Conservation (phyloP, 352 stramenopile species). For the Achlya hypogyna region DNA sequence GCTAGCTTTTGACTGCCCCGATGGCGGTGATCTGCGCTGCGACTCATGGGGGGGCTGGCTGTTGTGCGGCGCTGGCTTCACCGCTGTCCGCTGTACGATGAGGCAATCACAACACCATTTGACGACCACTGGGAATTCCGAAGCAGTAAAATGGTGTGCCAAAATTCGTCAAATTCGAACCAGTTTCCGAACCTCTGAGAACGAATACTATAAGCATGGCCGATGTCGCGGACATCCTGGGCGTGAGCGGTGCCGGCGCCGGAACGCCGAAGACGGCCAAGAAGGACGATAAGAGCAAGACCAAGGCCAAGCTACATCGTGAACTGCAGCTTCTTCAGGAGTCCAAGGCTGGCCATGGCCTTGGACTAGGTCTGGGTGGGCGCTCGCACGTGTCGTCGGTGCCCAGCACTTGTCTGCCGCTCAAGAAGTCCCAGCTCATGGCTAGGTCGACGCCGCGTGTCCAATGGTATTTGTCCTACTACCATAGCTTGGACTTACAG, state of each 20-base stretch:
- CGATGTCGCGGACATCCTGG: conserved; percentile 65
- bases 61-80: too few species aligned
- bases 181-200: too few species aligned
- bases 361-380: background rate
- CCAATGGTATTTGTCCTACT: conserved; percentile 33
- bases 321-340: conserved; percentile 21
- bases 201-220: conserved; percentile 34
- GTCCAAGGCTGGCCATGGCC: background rate
- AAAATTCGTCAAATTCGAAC: too few species aligned
- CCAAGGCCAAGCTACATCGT: conserved; percentile 23
- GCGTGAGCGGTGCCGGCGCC: conserved; percentile 27
- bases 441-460: conserved; percentile 30
- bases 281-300: conserved; percentile 48
- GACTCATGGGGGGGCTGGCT: too few species aligned
- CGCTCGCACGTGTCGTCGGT: conserved; percentile 19
- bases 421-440: conserved; percentile 52
- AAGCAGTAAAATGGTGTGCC: too few species aligned
- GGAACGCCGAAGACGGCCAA: conserved; percentile 11
- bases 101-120: too few species aligned
- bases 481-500: background rate
- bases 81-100: too few species aligned
- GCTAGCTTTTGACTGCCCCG: too few species aligned
- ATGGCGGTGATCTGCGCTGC: too few species aligned
- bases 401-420: conserved; percentile 30
- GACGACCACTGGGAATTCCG: too few species aligned